Evolutionary conservation across 2,329 filamentous ascomycete species (phyloP), one percentile per base, ranked within the genome.

Genomic region (Grosmannia huntii): DNA sequence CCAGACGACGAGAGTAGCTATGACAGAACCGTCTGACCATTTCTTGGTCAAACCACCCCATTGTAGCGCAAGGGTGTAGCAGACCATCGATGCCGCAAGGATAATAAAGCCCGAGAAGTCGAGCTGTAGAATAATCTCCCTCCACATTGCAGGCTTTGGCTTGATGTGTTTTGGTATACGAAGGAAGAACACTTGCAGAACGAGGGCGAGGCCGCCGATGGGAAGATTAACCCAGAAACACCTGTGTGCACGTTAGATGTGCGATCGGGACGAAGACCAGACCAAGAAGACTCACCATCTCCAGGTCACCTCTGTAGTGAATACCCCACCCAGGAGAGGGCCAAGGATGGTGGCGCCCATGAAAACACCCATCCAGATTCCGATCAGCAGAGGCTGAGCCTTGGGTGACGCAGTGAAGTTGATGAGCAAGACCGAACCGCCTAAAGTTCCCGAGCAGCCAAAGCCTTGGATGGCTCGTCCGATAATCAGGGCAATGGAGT

Each of bases 221-320:
- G 53, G 53, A 19, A 55, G 38, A 28, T 55, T 55, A 9, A 55
- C 31, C 53, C 53, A 55, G 53, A 55, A 55, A 28, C 52, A 54
- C 49, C 49, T 51, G 25, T 3, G 49, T n/a, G 28, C 49, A 51
- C 27, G 49, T 51, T 51, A 51, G 49, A 19, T 19, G 27, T 31
- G 49, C 31, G 6, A 31, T n/a, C 25, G 3, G 23, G 6, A 25
- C 23, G 16, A 28, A 19, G 49, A 31, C 49, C 49, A 51, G 12
- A 31, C 49, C 49, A 51, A 12, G 49, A 51, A 51, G 14, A 9
- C 49, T 19, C 27, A 52, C 53, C 53, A 55, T 44, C 53, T 27
- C 53, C 53, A 55, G 21, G 53, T 55, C 21, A 46, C 36, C 21
- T 55, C 36, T 11, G 21, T 19, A 46, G 53, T 55, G 14, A 55